These are phyloP conservation scores for Nemania abortiva DNA, from an alignment of 2,329 filamentous ascomycete species.

Conservation along the genomic window DNA sequence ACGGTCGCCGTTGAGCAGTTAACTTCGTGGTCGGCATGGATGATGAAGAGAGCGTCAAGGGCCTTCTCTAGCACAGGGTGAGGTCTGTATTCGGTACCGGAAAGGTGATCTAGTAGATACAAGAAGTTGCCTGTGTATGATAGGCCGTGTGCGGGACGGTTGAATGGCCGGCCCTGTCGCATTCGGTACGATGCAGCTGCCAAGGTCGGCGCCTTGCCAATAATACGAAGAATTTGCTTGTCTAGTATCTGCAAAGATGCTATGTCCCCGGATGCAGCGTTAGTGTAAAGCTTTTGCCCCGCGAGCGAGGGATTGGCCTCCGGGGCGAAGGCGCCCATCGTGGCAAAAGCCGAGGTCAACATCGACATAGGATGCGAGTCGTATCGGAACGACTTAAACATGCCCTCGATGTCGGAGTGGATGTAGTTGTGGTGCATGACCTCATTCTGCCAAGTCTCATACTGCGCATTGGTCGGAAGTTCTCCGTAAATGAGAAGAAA, in stretches of 20 bases:
- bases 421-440: conserved; percentile 65
- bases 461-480: conserved; percentile 59
- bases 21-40: conserved; percentile 70
- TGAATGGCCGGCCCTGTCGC: conserved; percentile 64
- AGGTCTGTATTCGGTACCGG: conserved; percentile 60
- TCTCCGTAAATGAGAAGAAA: conserved; percentile 66
- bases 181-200: conserved; percentile 66
- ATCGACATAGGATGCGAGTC: conserved; percentile 67
- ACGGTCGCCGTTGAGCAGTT: conserved; percentile 68
- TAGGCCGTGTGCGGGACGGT: conserved; percentile 60
- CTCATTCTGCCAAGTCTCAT: conserved; percentile 58
- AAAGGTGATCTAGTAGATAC: conserved; percentile 65
- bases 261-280: conserved; percentile 57
- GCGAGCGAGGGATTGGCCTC: conserved; percentile 64
- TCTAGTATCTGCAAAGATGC: conserved; percentile 60
- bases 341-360: conserved; percentile 63
- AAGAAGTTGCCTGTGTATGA: conserved; percentile 68
- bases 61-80: conserved; percentile 63
- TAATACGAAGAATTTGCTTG: conserved; percentile 65
- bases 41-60: conserved; percentile 66
- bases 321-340: conserved; percentile 62
- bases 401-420: conserved; percentile 62
- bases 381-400: conserved; percentile 64
- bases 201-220: conserved; percentile 64
- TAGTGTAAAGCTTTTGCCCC: conserved; percentile 63